These are phyloP conservation scores for Chlorencoelia australis DNA, from an alignment of 2,329 filamentous ascomycete species.

Conservation along the genomic window DNA sequence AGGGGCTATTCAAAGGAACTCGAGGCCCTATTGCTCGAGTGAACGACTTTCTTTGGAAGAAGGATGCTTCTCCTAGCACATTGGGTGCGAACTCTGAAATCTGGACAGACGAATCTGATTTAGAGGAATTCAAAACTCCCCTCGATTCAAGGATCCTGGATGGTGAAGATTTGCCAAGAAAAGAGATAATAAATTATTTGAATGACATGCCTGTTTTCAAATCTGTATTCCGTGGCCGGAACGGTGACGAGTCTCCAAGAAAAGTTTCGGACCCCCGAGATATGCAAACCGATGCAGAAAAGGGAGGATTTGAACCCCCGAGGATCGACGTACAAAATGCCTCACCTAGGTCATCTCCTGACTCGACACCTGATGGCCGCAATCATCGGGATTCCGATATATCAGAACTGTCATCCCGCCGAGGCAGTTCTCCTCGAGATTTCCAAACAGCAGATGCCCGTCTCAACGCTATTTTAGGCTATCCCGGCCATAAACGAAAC, in stretches of 20 bases:
- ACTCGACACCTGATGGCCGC: conserved; percentile 4
- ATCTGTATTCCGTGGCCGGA: conserved; percentile 33
- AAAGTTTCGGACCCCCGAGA: no score
- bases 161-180: conserved; percentile 6
- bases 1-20: conserved; percentile 68
- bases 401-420: conserved; percentile 20
- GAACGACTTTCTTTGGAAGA: conserved; percentile 49
- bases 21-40: conserved; percentile 54
- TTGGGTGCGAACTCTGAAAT: conserved; percentile 34
- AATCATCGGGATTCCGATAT: conserved; percentile 17
- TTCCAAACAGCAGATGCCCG: conserved; percentile 22
- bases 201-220: conserved; percentile 38
- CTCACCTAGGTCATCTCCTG: conserved; percentile 25
- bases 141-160: conserved; percentile 8
- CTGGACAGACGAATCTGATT: conserved; percentile 37
- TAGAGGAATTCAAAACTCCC: conserved; percentile 32
- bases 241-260: no score
- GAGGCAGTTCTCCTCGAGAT: conserved; percentile 15
- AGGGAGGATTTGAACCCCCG: conserved; percentile 38
- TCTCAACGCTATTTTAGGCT: conserved; percentile 27
- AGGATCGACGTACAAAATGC: conserved; percentile 36
- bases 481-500: conserved; percentile 26
- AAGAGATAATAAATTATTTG: conserved; percentile 16
- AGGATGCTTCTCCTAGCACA: conserved; percentile 38
- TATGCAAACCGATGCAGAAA: conserved; percentile 20